phyloP scores from a whole-genome alignment of 1,139 yeast species.

The Taphrina communis region DNA sequence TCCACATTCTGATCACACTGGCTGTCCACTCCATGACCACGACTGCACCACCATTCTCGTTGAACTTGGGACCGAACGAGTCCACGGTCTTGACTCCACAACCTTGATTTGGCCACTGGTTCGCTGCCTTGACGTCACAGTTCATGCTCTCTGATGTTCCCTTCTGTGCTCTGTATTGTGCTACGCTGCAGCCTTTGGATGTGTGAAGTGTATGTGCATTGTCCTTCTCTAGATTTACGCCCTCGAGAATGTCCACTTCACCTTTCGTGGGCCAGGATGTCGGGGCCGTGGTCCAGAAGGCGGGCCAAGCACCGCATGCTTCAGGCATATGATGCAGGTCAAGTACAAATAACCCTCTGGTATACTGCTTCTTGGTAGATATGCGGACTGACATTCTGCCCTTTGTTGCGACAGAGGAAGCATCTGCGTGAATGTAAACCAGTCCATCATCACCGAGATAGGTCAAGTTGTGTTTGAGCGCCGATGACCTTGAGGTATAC shows the following conservation, averaged over 20 bases:
- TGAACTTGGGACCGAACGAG: slow-evolving; percentile 38
- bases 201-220: slow-evolving; percentile 42
- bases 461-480: slow-evolving; percentile 35
- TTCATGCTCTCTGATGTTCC: slow-evolving; percentile 34
- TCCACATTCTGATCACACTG: slow-evolving; percentile 39
- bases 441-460: slow-evolving; percentile 34
- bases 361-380: slow-evolving; percentile 25
- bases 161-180: slow-evolving; percentile 22
- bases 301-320: slow-evolving; percentile 44
- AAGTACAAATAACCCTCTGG: slow-evolving; percentile 35
- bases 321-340: slow-evolving; percentile 42
- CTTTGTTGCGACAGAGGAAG: slow-evolving; percentile 11
- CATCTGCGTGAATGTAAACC: slow-evolving; percentile 37
- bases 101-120: slow-evolving; percentile 41
- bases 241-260: slow-evolving; percentile 43
- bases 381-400: slow-evolving; percentile 42
- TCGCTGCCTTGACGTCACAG: slow-evolving; percentile 38
- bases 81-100: slow-evolving; percentile 37
- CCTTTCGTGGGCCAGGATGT: slow-evolving; percentile 41
- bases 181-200: slow-evolving; percentile 35
- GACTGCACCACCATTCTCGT: slow-evolving; percentile 22
- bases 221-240: slow-evolving; percentile 33
- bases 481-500: slow-evolving; percentile 25
- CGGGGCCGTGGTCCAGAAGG: slow-evolving; percentile 42
- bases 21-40: slow-evolving; percentile 41